Conservation (phyloP, 2,329 filamentous ascomycete genomes). For the Fonsecaea pugnacius region DNA sequence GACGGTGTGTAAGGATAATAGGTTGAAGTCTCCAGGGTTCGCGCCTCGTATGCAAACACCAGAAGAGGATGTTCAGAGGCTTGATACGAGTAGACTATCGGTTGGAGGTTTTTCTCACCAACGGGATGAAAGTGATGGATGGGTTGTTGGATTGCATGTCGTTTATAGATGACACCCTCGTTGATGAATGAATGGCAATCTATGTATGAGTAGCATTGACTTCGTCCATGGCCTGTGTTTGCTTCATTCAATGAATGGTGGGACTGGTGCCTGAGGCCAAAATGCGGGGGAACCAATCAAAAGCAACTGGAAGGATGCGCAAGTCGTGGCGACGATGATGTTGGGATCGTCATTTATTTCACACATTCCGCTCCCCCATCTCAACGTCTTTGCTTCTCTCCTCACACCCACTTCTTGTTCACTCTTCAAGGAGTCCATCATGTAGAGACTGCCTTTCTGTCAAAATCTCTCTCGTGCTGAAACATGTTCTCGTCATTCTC, state of each 20-base stretch:
- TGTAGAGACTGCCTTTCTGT: not conserved
- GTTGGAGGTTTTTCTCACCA: not conserved
- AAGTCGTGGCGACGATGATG: not conserved
- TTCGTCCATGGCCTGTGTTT: not conserved
- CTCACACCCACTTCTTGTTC: not conserved
- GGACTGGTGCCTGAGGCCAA: not conserved
- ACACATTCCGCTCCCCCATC: not conserved
- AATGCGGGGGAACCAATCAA: constrained; percentile 15
- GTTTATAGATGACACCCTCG: not conserved
- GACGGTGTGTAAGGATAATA: not conserved
- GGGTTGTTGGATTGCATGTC: not conserved
- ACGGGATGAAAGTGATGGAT: not conserved
- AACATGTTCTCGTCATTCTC: constrained; percentile 25
- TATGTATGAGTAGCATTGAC: not conserved
- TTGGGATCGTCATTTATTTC: not conserved
- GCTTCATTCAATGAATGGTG: not conserved
- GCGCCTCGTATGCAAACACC: not conserved
- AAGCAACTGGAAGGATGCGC: not conserved
- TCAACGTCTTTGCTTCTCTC: not conserved
- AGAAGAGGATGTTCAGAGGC: not conserved
- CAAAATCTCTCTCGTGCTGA: not conserved
- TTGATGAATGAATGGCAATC: not conserved
- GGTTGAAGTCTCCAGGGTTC: not conserved
- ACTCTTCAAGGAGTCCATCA: not conserved
- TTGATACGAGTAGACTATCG: not conserved